Conservation (phyloP, 768 basidiomycete species). For the Tricholoma matsutake region DNA sequence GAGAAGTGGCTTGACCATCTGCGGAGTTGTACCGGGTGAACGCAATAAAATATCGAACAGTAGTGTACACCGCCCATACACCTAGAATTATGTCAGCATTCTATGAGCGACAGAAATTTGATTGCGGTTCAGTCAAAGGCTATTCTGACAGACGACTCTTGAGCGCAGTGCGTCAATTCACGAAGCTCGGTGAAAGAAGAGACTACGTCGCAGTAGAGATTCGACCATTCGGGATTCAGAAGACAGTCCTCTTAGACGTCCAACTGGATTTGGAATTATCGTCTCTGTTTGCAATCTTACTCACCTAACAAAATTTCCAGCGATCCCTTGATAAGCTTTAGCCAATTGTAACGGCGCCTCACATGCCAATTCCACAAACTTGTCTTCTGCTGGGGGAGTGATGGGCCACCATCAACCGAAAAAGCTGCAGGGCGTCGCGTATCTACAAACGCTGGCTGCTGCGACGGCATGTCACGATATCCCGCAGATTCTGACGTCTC, state of each 20-base stretch:
- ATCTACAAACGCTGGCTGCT: conserved; percentile 27
- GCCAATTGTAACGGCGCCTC: conserved; percentile 26
- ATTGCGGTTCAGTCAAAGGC: background rate
- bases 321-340: conserved; percentile 24
- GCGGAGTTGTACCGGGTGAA: conserved; percentile 40
- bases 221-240: background rate
- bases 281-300: conserved; percentile 8
- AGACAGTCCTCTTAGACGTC: background rate
- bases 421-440: conserved; percentile 21
- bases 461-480: conserved; percentile 32
- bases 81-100: conserved; percentile 29
- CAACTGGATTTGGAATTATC: background rate
- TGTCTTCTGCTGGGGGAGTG: conserved; percentile 3
- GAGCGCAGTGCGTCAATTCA: background rate
- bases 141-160: background rate
- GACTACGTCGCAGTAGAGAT: background rate
- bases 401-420: conserved; percentile 25
- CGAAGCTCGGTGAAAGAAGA: background rate
- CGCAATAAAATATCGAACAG: conserved; percentile 63
- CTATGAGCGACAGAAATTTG: background rate
- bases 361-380: conserved; percentile 1
- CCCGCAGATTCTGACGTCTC: conserved; percentile 25
- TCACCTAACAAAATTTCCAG: conserved; percentile 39
- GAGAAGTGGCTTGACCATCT: conserved; percentile 39
- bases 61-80: conserved; percentile 59